phyloP scores from a whole-genome alignment of 2,329 filamentous ascomycete genomes.

The Fusarium clavum region DNA sequence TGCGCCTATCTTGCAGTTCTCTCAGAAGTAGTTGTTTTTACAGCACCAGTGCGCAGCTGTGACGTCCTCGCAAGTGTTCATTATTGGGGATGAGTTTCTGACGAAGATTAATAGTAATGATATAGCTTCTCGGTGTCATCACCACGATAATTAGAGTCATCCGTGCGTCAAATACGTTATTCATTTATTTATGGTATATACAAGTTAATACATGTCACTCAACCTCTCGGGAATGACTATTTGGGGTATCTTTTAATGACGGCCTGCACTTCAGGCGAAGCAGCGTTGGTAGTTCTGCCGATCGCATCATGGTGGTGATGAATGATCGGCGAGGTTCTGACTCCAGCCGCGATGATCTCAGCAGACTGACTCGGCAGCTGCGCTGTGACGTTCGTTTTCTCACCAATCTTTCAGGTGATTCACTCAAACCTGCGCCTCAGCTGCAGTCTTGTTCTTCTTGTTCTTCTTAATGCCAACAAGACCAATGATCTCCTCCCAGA shows the following conservation, averaged over 20 bases:
- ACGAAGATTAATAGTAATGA: not conserved
- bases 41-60: not conserved
- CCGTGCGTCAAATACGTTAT: not conserved
- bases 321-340: not conserved
- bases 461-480: slow-evolving; percentile 31
- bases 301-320: not conserved
- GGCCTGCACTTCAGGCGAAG: not conserved
- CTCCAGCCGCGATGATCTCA: not conserved
- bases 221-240: not conserved
- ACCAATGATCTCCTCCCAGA: slow-evolving; percentile 45
- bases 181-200: slow-evolving; percentile 22
- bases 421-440: slow-evolving; percentile 26
- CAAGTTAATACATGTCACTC: slow-evolving; percentile 16
- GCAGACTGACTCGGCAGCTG: not conserved
- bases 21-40: too few species aligned
- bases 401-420: not conserved
- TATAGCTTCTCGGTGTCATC: not conserved
- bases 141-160: not conserved
- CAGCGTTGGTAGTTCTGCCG: not conserved
- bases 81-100: not conserved
- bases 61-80: not conserved
- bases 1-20: too few species aligned
- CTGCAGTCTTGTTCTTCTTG: slow-evolving; percentile 21
- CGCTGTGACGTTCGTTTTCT: not conserved
- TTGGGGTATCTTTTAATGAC: slow-evolving; percentile 17